A percentile compares a stretch with the other conserved stretches of the same genome.
phyloP scores from a whole-genome alignment of 1,139 yeast species.

The Yamadazyma dushanensis region DNA sequence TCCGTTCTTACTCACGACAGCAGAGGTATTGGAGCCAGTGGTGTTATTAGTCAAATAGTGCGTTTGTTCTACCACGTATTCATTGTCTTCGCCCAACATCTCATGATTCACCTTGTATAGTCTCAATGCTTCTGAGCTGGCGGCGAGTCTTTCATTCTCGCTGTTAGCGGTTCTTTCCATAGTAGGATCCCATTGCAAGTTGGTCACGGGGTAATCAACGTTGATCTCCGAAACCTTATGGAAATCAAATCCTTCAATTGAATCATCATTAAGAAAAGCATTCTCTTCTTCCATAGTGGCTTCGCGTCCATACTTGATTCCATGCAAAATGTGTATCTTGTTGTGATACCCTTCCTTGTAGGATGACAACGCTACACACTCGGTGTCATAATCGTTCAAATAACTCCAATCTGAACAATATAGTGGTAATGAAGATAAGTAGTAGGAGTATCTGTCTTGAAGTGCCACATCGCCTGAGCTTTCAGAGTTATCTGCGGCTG shows the following conservation, averaged over 20 bases:
- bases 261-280: conserved; percentile 12
- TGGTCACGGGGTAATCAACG: conserved; percentile 67
- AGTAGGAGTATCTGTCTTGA: conserved; percentile 46
- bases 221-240: conserved; percentile 50
- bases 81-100: conserved; percentile 29
- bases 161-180: conserved; percentile 24
- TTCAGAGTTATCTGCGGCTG: not conserved
- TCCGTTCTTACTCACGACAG: conserved; percentile 16
- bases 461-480: not conserved
- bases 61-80: conserved; percentile 37
- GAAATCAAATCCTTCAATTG: conserved; percentile 48
- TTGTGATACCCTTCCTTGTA: conserved; percentile 71
- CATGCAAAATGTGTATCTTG: conserved; percentile 50
- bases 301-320: conserved; percentile 32
- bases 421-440: conserved; percentile 61
- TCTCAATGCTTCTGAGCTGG: conserved; percentile 71
- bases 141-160: conserved; percentile 50
- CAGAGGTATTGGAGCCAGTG: conserved; percentile 13
- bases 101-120: conserved; percentile 55
- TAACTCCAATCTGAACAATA: conserved; percentile 69
- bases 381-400: conserved; percentile 35
- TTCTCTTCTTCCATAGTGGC: conserved; percentile 12
- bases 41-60: conserved; percentile 45
- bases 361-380: conserved; percentile 63
- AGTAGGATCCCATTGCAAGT: conserved; percentile 71